Evolutionary conservation across 345 rosid genomes (phyloP), one percentile per base, ranked within the genome.

Genomic region (Erucastrum elatum): DNA sequence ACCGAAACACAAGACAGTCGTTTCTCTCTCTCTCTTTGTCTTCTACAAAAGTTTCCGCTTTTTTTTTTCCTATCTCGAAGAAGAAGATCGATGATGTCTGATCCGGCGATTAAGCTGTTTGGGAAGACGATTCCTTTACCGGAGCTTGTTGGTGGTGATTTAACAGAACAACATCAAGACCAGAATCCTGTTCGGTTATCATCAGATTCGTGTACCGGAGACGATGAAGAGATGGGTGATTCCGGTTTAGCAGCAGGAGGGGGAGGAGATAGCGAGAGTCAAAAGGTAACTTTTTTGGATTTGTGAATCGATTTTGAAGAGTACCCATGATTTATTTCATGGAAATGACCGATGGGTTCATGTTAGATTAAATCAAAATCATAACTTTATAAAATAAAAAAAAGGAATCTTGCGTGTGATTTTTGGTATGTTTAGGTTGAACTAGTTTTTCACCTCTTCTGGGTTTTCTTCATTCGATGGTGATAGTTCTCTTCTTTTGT

Each of bases 51-150:
- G 74, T 83, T 74, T 78, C 67, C 60, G 77, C 65, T 82, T 82
- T 80, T 82, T 80, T 55, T 64, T 72, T 21, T 21, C 21, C 21
- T 21, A 21, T 75, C 71, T 75, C 70, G 51, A 64, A 58, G 41
- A 9, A 56, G 37, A 66, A 21, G 21, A 21, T 21, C 21, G 21
- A 26, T 13, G 17, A 94, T 94, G 98, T 78, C 88, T 86, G 96
- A 94, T 88, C 91, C 92, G 88, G 89, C 93, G 75, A 89, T 94
- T 84, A 94, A 94, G 87, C 88, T 94, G 8, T 94, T 94, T 66
- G 98, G 98, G 53, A 86, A 86, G 85, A 91, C 90, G 83, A 94
- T 94, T 83, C 89, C 91, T 73, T 79, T 91, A 78, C 88, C 87
- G 41, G 96, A 88, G 78, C 77, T 82, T 49, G 80, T 82, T 49